Base-by-base conservation (phyloP, 2,329 filamentous ascomycete species). In the Hirsutella minnesotensis region DNA sequence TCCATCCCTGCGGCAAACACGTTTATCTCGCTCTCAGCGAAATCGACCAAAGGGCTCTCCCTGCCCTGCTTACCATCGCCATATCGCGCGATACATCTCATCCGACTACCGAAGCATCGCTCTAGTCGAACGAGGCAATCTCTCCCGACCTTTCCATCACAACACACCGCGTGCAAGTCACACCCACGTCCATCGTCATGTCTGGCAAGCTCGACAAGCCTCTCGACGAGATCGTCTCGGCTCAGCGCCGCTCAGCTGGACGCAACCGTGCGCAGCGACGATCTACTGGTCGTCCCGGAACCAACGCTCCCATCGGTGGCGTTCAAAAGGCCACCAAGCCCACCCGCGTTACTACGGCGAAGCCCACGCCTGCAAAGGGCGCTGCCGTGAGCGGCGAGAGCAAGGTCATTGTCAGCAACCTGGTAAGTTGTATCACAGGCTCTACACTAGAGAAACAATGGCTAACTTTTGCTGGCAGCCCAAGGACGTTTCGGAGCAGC, bases 361-460 rank as follows among this genome's bases (percentile, higher is more conserved):
- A 81, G 67, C 68, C 76, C 47, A 69, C 73, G 35, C 78, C 85
- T 48, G 75, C 77, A 54, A 84, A 81, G 61, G 75, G 77, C 46
- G 66, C 75, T 45, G 67, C 72, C 51, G 64, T 68, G 47, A 70
- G 71, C 56, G 80, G 79, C 58, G 87, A 94, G 54, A 94, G 87
- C 75, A 96, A 95, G 72, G 90, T 96, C 69, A 86, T 95, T 67
- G 90, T 98, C 69, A 95, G 87, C 82, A 94, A 94, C 73, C 77
- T 98, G 75, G 89, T 95, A 83, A 67, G 88, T 54, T 10, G 5
- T 16, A 3, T n/a, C 16, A n/a, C 3, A n/a, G 9, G 3, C 13
- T 18, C 16, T 35, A 4, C 5, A 16, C 15, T 3, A 35, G 16
- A 16, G 1, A 7, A 2, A 16, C 10, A 27, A 33, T 40, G 8